Conservation (phyloP, 495 filamentous ascomycete genomes). For the Hypoxylon fragiforme region DNA sequence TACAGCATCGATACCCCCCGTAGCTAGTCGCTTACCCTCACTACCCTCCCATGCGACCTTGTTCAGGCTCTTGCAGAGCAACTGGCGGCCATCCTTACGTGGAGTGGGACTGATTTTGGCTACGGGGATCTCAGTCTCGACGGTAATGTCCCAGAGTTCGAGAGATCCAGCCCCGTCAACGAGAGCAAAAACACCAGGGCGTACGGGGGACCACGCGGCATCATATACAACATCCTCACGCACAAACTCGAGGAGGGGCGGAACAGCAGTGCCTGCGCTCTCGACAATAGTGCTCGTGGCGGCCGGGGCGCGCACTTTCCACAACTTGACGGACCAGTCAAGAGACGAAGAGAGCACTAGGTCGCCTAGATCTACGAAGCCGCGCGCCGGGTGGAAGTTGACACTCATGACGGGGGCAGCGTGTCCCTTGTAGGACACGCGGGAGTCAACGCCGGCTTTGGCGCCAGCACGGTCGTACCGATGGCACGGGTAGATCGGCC, state of each 20-base stretch:
- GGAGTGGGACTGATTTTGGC: slow-evolving; percentile 70
- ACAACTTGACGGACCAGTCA: slow-evolving; percentile 97
- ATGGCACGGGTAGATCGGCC: slow-evolving; percentile 92
- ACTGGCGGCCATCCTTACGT: slow-evolving; percentile 59
- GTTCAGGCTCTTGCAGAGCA: slow-evolving; percentile 80
- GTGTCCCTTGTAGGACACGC: slow-evolving; percentile 84
- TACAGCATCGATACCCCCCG: slow-evolving; percentile 86
- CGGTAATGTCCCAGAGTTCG: slow-evolving; percentile 92
- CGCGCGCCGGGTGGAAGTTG: slow-evolving; percentile 89
- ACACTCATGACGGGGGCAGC: slow-evolving; percentile 94
- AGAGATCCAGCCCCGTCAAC: slow-evolving; percentile 93
- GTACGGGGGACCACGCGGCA: slow-evolving; percentile 87
- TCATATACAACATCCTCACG: slow-evolving; percentile 97
- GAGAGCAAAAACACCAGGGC: slow-evolving; percentile 88
- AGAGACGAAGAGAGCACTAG: slow-evolving; percentile 82
- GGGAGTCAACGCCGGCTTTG: slow-evolving; percentile 88
- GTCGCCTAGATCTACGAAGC: slow-evolving; percentile 93
- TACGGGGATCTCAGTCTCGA: slow-evolving; percentile 88
- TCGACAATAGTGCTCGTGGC: slow-evolving; percentile 58
- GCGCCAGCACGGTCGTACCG: slow-evolving; percentile 95
- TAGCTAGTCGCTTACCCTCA: slow-evolving; percentile 83
- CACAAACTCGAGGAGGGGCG: slow-evolving; percentile 82
- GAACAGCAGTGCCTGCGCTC: slow-evolving; percentile 56
- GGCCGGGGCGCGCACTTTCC: slow-evolving; percentile 83
- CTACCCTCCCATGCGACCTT: slow-evolving; percentile 89